Evolutionary conservation across 179 eudicot species (phyloP), one percentile per base, ranked within the genome.

Genomic region (Beta lomatogona): DNA sequence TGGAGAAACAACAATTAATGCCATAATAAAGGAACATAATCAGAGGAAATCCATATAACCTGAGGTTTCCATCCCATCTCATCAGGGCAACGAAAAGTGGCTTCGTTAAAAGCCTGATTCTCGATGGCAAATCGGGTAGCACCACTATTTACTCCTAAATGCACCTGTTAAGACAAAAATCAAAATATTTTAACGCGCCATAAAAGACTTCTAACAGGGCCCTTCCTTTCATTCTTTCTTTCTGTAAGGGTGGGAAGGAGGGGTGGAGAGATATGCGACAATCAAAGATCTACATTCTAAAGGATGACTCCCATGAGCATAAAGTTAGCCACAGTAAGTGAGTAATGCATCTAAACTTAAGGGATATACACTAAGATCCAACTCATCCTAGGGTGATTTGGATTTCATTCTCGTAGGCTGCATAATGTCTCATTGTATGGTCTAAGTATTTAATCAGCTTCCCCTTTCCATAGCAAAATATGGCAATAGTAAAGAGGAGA

Each of bases 11-110:
- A 3, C 14, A 22, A 71, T 14, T 53, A 48, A 69, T 55, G 73
- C n/a, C 16, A 5, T 28, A 70, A 67, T 7, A 72, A 14, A 52
- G 81, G 54, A 72, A n/a, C 4, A 81, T 77, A 71, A 19, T 66
- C 52, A 58, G 21, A 69, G 75, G 84, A 77, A 68, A 41, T 61
- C 41, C 61, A 68, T 28, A 79, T 77, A 59, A 93, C 99, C 94
- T 95, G 96, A 88, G 99, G 99, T 82, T 95, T 92, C 99, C 99
- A 94, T 79, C 99, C 98, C 95, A 95, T 86, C 84, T 95, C 95
- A 89, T 94, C 99, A 45, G 98, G 98, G 87, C 99, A 94, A 36
- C 94, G 98, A 73, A 95, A 95, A 73, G 93, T 95, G 73, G 99
- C 98, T 83, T 95, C 99, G 71, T 94, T 95, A 22, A 88, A 87